These are phyloP conservation scores for Herpetomonas tarakana DNA, from an alignment of 208 protist genomes.

Conservation along the genomic window DNA sequence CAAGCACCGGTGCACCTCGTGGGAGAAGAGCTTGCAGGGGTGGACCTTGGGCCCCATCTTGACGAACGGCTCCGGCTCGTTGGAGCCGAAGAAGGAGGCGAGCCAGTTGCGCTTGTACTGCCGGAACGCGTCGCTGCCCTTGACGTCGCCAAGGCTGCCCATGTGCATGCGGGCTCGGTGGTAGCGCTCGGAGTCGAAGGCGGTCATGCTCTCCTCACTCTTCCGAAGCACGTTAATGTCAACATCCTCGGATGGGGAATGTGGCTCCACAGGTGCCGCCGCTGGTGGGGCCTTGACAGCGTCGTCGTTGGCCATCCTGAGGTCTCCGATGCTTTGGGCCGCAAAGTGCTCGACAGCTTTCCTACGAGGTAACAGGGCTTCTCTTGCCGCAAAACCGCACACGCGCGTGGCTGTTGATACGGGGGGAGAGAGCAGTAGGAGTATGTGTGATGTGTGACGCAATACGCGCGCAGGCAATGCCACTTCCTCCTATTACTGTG, in stretches of 20 bases:
- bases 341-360: background rate
- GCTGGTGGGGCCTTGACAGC: too few species aligned
- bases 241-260: background rate
- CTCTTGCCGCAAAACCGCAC: too few species aligned
- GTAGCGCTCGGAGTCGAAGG: conserved; percentile 14
- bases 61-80: conserved; percentile 45
- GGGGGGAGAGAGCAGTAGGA: too few species aligned
- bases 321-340: background rate
- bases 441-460: too few species aligned
- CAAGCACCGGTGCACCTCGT: conserved; percentile 63
- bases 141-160: conserved; percentile 18
- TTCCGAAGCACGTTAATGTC: conserved; percentile 5
- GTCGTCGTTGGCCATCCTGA: conserved; percentile 10
- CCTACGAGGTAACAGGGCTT: too few species aligned
- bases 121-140: conserved; percentile 33
- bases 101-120: conserved; percentile 54
- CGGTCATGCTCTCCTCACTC: conserved; percentile 9
- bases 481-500: too few species aligned
- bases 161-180: conserved; percentile 36
- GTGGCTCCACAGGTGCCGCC: too few species aligned
- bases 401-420: too few species aligned
- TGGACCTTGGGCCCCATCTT: conserved; percentile 20
- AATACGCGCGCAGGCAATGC: too few species aligned
- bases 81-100: conserved; percentile 77
- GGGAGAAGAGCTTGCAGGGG: conserved; percentile 63